These are phyloP conservation scores for Aspergillus proliferans DNA, from an alignment of 2,329 filamentous ascomycete species.

Conservation along the genomic window DNA sequence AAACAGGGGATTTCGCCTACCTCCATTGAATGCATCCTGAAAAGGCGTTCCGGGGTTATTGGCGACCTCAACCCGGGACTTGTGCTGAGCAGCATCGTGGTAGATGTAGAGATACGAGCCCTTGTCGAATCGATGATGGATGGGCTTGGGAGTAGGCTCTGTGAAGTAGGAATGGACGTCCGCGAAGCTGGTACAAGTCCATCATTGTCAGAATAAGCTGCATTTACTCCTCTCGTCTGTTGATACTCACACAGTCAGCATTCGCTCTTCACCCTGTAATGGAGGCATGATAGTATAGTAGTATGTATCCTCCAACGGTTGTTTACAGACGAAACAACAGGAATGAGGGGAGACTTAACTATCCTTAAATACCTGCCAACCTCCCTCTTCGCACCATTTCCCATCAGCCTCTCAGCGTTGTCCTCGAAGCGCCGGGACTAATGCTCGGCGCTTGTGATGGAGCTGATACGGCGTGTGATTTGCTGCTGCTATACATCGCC, in stretches of 20 bases:
- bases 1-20: conserved; percentile 31
- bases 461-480: background rate
- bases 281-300: conserved; percentile 35
- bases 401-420: background rate
- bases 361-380: background rate
- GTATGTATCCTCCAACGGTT: background rate
- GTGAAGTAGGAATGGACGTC: conserved; percentile 61
- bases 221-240: conserved; percentile 4
- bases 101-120: conserved; percentile 61
- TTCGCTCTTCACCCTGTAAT: conserved; percentile 40
- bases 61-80: conserved; percentile 55
- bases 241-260: conserved; percentile 42
- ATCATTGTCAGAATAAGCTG: background rate
- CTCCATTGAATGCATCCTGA: conserved; percentile 60
- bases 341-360: background rate
- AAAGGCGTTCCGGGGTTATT: conserved; percentile 57
- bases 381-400: background rate
- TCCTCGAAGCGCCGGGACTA: background rate
- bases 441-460: conserved; percentile 6
- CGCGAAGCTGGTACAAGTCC: conserved; percentile 45
- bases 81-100: conserved; percentile 49
- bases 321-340: background rate
- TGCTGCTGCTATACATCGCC: background rate
- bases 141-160: conserved; percentile 48
- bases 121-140: conserved; percentile 59